Conservation (phyloP, 176 grass and related monocot genomes). For the Musa itinerans region DNA sequence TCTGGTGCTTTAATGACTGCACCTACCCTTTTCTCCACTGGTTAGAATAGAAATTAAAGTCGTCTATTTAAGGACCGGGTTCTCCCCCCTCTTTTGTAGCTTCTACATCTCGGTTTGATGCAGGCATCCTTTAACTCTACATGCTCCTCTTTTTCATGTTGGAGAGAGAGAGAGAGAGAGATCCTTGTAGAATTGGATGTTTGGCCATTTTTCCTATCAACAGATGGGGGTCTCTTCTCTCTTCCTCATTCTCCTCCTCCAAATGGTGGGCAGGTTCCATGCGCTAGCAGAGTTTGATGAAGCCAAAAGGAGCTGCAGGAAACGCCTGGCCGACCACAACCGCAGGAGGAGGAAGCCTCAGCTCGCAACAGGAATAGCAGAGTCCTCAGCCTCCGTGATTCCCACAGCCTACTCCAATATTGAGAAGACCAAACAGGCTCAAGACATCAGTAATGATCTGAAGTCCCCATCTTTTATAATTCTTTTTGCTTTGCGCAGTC, state of each 20-base stretch:
- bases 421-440: not conserved
- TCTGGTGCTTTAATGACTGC: not conserved
- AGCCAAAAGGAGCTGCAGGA: slow-evolving; percentile 65
- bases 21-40: not conserved
- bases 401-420: not conserved
- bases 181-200: not conserved
- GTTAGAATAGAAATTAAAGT: not conserved
- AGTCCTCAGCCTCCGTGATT: not conserved
- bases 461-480: no score
- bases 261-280: slow-evolving; percentile 41
- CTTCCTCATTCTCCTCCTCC: not conserved
- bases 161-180: not conserved
- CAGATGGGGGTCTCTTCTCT: not conserved
- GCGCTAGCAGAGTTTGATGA: slow-evolving; percentile 66
- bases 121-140: not conserved
- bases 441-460: slow-evolving; percentile 5
- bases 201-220: not conserved
- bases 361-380: not conserved
- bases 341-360: slow-evolving; percentile 66
- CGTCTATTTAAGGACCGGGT: no score
- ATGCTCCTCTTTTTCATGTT: not conserved
- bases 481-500: no score
- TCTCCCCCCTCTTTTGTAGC: not conserved
- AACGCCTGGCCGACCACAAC: slow-evolving; percentile 76
- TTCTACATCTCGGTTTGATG: not conserved